Conservation (phyloP, 1,139 yeast species). For the Hansenula lynferdii region DNA sequence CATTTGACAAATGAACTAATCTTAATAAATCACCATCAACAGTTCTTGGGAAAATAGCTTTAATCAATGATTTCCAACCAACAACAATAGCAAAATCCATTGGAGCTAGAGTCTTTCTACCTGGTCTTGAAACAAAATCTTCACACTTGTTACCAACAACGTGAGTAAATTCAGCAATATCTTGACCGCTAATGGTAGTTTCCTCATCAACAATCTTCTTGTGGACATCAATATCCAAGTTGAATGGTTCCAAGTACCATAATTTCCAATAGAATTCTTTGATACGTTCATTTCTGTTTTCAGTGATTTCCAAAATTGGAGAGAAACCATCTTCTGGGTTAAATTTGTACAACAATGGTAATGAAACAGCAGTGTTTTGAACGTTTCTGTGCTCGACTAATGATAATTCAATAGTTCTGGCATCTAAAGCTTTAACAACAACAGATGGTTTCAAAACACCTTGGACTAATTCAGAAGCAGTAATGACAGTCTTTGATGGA, state of each 20-base stretch:
- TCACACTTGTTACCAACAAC: constrained; percentile 97
- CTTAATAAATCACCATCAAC: constrained; percentile 96
- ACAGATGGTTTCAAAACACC: constrained; percentile 72
- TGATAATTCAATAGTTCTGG: constrained; percentile 54
- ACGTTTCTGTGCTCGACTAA: constrained; percentile 89
- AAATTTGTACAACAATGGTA: constrained; percentile 76
- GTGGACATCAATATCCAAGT: constrained; percentile 61
- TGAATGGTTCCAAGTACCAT: constrained; percentile 83
- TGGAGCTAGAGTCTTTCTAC: constrained; percentile 85
- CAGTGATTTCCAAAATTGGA: constrained; percentile 88
- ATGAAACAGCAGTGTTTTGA: constrained; percentile 65
- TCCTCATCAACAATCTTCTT: constrained; percentile 61
- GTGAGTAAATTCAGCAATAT: constrained; percentile 88
- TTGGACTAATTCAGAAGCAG: constrained; percentile 65
- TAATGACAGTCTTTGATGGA: constrained; percentile 52
- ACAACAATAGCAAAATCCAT: constrained; percentile 99
- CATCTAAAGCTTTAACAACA: constrained; percentile 46
- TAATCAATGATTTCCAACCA: constrained; percentile 98
- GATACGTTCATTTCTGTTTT: constrained; percentile 86
- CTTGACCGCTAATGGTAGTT: constrained; percentile 66
- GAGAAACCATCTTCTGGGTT: constrained; percentile 88
- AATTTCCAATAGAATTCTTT: constrained; percentile 96
- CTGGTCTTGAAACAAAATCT: constrained; percentile 87
- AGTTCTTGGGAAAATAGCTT: constrained; percentile 92
- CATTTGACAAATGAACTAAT: constrained; percentile 91